Conservation (phyloP, 768 basidiomycete species). For the Lentinula detonsa region DNA sequence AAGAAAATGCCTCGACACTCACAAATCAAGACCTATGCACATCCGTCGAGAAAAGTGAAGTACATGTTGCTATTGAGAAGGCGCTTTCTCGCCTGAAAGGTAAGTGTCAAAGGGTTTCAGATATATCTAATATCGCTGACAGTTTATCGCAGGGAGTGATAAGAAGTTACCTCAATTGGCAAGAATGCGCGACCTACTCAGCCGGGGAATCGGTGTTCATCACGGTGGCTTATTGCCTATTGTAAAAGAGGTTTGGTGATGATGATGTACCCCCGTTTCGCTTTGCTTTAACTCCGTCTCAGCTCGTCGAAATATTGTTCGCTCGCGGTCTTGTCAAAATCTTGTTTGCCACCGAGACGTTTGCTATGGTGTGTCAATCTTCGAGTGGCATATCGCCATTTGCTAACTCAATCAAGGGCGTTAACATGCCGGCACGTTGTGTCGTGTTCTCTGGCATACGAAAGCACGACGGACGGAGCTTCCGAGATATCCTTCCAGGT, state of each 20-base stretch:
- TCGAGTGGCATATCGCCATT: background rate
- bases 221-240: constrained; percentile 95
- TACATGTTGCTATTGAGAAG: constrained; percentile 91
- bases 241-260: constrained; percentile 80
- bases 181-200: constrained; percentile 83
- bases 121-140: constrained; percentile 5
- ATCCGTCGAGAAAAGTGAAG: constrained; percentile 92
- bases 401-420: constrained; percentile 54
- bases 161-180: constrained; percentile 89
- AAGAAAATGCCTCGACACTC: constrained; percentile 90
- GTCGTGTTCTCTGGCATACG: constrained; percentile 94
- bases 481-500: constrained; percentile 85
- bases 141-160: constrained; percentile 62
- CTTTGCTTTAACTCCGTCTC: constrained; percentile 9
- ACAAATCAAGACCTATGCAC: constrained; percentile 85
- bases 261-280: background rate
- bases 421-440: constrained; percentile 98
- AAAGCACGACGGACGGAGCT: constrained; percentile 92
- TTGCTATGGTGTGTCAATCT: constrained; percentile 79
- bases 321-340: constrained; percentile 94
- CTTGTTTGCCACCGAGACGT: constrained; percentile 97
- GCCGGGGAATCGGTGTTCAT: constrained; percentile 94
- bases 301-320: constrained; percentile 96
- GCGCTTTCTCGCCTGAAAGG: constrained; percentile 90
- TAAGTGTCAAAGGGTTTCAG: constrained; percentile 21